Evolutionary conservation across 2,329 filamentous ascomycete genomes (phyloP).

Genomic region (Stachybotrys chartarum): DNA sequence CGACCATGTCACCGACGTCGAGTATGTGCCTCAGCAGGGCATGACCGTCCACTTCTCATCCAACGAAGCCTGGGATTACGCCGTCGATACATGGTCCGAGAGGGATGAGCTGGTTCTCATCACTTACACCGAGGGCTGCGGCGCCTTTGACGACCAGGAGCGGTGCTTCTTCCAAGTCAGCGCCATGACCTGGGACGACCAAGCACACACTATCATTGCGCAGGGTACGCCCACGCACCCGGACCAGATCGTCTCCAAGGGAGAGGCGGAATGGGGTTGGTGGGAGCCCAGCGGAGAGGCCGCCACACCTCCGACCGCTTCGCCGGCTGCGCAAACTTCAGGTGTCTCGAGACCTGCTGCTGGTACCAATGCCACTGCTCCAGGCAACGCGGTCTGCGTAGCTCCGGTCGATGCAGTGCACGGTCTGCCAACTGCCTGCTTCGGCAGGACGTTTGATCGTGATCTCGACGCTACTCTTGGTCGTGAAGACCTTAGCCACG

Average conservation of each 20-base stretch:
- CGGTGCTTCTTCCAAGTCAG: constrained; percentile 21
- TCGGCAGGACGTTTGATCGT: constrained; percentile 17
- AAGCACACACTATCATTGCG: constrained; percentile 9
- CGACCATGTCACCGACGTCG: constrained; percentile 8
- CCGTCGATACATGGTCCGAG: constrained; percentile 11
- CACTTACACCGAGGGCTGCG: constrained; percentile 15
- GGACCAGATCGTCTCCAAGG: constrained; percentile 11
- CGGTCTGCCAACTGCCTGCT: constrained; percentile 10
- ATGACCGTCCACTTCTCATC: constrained; percentile 10
- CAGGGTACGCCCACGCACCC: constrained; percentile 11
- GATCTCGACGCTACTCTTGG: constrained; percentile 18
- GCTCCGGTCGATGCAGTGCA: not conserved
- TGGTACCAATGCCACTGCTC: not conserved
- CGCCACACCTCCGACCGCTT: not conserved
- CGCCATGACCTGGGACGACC: constrained; percentile 7
- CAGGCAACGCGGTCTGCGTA: not conserved
- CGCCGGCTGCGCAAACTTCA: not conserved
- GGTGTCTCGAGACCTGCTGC: not conserved
- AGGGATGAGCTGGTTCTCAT: constrained; percentile 16
- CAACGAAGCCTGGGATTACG: constrained; percentile 14
- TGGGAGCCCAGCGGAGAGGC: constrained; percentile 8
- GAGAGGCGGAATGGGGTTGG: constrained; percentile 17
- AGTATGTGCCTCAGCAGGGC: constrained; percentile 3
- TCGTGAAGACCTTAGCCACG: constrained; percentile 7
- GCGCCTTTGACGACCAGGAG: constrained; percentile 14